Percentiles rank a stretch among this genome's conserved stretches.
Conservation (phyloP, 495 filamentous ascomycete species). For the Neurospora tetrasperma region DNA sequence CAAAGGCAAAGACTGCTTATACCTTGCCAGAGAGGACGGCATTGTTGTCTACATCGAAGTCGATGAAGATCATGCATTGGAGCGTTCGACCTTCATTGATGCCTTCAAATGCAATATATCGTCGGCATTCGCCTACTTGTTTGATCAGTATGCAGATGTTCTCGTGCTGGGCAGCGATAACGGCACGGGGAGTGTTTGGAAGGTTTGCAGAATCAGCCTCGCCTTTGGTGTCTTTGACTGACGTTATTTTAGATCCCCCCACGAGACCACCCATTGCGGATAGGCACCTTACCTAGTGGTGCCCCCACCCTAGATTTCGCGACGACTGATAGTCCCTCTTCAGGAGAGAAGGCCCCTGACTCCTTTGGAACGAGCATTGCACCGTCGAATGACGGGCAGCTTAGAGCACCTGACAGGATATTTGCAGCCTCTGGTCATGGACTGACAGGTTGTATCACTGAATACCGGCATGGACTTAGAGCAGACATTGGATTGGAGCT, state of each 20-base stretch:
- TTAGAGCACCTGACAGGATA: slow-evolving; percentile 35
- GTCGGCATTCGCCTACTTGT: slow-evolving; percentile 51
- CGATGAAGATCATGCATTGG: slow-evolving; percentile 40
- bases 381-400: slow-evolving; percentile 8
- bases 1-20: slow-evolving; percentile 57
- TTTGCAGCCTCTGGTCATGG: slow-evolving; percentile 52
- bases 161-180: slow-evolving; percentile 72
- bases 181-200: slow-evolving; percentile 69
- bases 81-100: slow-evolving; percentile 43
- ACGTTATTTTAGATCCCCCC: slow-evolving; percentile 23
- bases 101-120: slow-evolving; percentile 52
- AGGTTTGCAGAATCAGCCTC: slow-evolving; percentile 35
- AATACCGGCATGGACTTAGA: slow-evolving; percentile 61
- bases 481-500: slow-evolving; percentile 52
- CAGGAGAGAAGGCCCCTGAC: not conserved
- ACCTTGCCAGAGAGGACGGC: slow-evolving; percentile 73
- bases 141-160: slow-evolving; percentile 52
- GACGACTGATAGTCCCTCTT: slow-evolving; percentile 26
- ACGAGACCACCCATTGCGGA: slow-evolving; percentile 34
- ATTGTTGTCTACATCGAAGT: slow-evolving; percentile 58
- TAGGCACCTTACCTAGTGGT: slow-evolving; percentile 61
- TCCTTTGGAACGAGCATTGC: slow-evolving; percentile 5
- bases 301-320: slow-evolving; percentile 66
- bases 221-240: slow-evolving; percentile 5
- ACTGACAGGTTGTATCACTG: slow-evolving; percentile 51